Evolutionary conservation across 1,284 basidiomycete genomes (phyloP), one percentile per base, ranked within the genome.

Genomic region (Puccinia brachypodii): DNA sequence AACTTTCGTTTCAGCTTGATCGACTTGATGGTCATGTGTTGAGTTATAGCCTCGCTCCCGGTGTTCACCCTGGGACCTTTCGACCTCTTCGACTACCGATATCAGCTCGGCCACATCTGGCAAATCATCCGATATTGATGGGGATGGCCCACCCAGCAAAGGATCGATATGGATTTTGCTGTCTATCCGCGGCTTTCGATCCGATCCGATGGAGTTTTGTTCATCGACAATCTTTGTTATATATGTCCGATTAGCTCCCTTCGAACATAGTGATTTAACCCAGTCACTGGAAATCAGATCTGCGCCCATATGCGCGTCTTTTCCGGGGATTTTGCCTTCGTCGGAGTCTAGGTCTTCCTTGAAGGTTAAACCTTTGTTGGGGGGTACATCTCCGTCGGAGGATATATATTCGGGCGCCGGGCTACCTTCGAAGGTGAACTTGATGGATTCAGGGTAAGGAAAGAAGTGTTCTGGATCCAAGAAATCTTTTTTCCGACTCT

Each of bases 401-500:
- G 38, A 68, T 68, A 40, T 11, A 50, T 50, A 33, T 53, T 25
- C 14, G 38, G 40, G 38, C n/a, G 64, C 40, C 22, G 64, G n/a
- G 44, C 38, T 68, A n/a, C 22, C 19, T n/a, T 38, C 38, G 28
- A 7, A 42, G 22, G 44, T 25, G 44, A 68, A 68, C n/a, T 36
- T n/a, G 3, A 72, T 53, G 14, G 44, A 36, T 22, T 72, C 69
- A 0, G 69, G 31, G 44, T 50, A 50, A 50, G 69, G 42, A 19
- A 47, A 72, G 69, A 72, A 72, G 53, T 72, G 44, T 36, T 53
- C 42, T 72, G 69, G 42, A 36, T 72, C 31, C 69, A 72, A 72
- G 44, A 33, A 16, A 38, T 72, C 44, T 50, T 72, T 44, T 53
- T 53, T 7, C 25, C 11, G 28, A 72, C 14, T 19, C 3, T 50